A percentile compares a stretch with the other conserved stretches of the same genome.
phyloP scores from a whole-genome alignment of 2,329 filamentous ascomycete genomes.

The Monilinia fructicola region DNA sequence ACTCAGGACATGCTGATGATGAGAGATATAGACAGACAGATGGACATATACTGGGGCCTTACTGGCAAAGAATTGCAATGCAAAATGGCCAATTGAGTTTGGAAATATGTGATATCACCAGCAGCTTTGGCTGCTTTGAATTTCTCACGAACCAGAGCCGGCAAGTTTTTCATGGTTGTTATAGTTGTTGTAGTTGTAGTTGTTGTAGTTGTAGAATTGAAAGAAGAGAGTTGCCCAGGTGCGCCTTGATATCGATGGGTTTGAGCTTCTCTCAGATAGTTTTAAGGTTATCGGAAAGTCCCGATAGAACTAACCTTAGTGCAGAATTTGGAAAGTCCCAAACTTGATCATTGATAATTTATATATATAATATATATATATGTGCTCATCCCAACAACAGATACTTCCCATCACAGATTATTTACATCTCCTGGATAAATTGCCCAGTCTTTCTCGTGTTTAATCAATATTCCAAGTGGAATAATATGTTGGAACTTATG shows the following conservation, averaged over 20 bases:
- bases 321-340: no score
- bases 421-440: no score
- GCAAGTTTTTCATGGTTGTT: constrained; percentile 29
- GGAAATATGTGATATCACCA: constrained; percentile 37
- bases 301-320: no score
- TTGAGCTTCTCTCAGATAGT: constrained; percentile 1
- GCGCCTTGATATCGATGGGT: no score
- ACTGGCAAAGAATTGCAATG: constrained; percentile 36
- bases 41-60: constrained; percentile 13
- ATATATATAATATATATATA: no score
- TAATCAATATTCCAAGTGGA: background rate
- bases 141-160: constrained; percentile 34
- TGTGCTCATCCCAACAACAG: no score
- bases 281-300: background rate
- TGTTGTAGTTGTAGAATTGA: background rate
- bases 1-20: background rate
- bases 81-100: constrained; percentile 37
- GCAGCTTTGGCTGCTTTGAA: constrained; percentile 37
- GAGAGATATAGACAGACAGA: background rate
- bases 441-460: background rate
- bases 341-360: background rate
- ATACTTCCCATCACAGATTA: background rate
- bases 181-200: background rate
- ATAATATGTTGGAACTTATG: background rate
- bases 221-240: background rate